Percentiles rank a stretch among this genome's conserved stretches.
Conservation (phyloP, 2,329 filamentous ascomycete species). For the Leptographium lundbergii region DNA sequence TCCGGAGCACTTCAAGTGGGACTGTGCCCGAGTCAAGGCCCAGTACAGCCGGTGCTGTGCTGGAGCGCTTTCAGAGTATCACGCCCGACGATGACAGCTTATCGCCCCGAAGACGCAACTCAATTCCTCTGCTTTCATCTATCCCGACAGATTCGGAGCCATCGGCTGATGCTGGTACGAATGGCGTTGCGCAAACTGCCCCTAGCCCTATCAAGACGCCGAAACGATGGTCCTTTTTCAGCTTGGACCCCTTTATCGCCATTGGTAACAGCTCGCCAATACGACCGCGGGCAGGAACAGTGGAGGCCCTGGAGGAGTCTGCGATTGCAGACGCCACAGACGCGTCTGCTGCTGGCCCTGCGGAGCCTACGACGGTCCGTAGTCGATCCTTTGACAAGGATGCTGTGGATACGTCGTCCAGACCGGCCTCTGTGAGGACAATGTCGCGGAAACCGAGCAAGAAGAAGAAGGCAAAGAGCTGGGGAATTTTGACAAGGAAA, state of each 20-base stretch:
- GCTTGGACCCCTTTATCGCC: conserved; percentile 40
- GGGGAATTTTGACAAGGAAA: conserved; percentile 53
- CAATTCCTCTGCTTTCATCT: conserved; percentile 41
- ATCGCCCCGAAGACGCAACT: conserved; percentile 42
- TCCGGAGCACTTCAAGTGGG: conserved; percentile 27
- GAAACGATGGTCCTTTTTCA: conserved; percentile 51
- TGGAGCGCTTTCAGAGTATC: conserved; percentile 37
- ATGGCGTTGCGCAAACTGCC: conserved; percentile 17
- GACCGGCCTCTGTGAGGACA: conserved; percentile 15
- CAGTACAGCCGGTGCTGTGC: conserved; percentile 58
- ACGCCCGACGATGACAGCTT: conserved; percentile 19
- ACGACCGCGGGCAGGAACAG: conserved; percentile 33
- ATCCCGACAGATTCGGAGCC: conserved; percentile 23
- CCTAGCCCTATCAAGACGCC: conserved; percentile 37
- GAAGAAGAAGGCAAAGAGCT: conserved; percentile 62
- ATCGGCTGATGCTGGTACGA: conserved; percentile 11
- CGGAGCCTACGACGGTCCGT: neutral
- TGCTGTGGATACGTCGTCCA: conserved; percentile 11
- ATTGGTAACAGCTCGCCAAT: conserved; percentile 28
- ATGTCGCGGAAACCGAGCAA: conserved; percentile 20
- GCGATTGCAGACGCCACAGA: conserved; percentile 16
- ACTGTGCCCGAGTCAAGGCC: conserved; percentile 39
- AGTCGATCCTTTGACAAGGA: conserved; percentile 8
- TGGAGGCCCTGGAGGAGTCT: conserved; percentile 29
- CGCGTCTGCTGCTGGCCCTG: conserved; percentile 10